Conservation (phyloP, 805 yeast species). For the Clavispora phyllophila region DNA sequence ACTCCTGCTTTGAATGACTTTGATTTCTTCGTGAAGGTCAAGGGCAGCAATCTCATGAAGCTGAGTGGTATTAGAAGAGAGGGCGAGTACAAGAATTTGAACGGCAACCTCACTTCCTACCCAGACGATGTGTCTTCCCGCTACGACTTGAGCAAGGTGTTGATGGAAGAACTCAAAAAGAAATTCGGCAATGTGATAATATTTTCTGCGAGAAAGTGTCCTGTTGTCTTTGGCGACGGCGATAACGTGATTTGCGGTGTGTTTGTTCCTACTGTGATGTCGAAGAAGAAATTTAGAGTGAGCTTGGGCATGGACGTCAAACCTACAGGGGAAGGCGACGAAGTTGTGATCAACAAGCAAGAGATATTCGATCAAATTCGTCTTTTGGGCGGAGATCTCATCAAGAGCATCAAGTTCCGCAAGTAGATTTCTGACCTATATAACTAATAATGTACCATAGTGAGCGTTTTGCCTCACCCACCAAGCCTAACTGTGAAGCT, state of each 20-base stretch:
- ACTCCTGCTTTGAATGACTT: constrained; percentile 81
- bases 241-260: constrained; percentile 72
- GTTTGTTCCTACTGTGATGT: constrained; percentile 61
- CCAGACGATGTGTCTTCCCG: constrained; percentile 43
- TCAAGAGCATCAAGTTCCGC: constrained; percentile 35
- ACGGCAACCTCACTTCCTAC: constrained; percentile 36
- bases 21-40: constrained; percentile 68
- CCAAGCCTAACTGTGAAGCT: background rate
- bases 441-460: background rate
- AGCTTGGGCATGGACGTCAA: constrained; percentile 69
- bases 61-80: constrained; percentile 55
- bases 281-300: constrained; percentile 68
- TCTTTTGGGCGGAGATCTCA: constrained; percentile 63
- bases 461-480: background rate
- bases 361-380: constrained; percentile 72
- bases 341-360: constrained; percentile 61
- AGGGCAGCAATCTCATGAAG: constrained; percentile 37
- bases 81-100: constrained; percentile 57
- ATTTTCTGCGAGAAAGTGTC: constrained; percentile 57
- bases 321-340: constrained; percentile 51
- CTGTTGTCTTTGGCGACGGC: constrained; percentile 51
- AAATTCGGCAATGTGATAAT: constrained; percentile 65
- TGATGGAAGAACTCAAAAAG: constrained; percentile 54
- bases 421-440: constrained; percentile 5
- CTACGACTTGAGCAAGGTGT: constrained; percentile 58